These are phyloP conservation scores for Tetrapisispora arboricola DNA, from an alignment of 805 yeast genomes.

Conservation along the genomic window DNA sequence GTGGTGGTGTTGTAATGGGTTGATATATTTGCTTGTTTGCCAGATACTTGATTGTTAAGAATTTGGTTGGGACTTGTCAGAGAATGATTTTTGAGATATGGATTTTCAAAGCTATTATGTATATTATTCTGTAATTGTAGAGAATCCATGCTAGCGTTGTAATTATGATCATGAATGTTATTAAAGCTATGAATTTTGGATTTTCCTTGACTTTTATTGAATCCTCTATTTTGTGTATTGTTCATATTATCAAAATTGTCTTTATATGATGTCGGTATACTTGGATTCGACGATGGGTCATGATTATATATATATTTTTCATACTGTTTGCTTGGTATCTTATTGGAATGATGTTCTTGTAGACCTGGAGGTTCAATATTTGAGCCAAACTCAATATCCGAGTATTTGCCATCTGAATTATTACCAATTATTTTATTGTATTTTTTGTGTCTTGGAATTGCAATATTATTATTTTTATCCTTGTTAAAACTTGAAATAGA, in stretches of 20 bases:
- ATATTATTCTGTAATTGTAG: neutral
- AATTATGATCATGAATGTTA: neutral
- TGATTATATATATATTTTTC: slow-evolving; percentile 46
- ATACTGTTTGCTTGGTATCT: slow-evolving; percentile 51
- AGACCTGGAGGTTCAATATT: neutral
- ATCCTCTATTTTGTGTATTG: slow-evolving; percentile 58
- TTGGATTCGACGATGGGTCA: slow-evolving; percentile 55
- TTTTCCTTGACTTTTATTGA: slow-evolving; percentile 57
- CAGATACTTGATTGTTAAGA: too few relatives aligned
- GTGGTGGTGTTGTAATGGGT: too few relatives aligned
- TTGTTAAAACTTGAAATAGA: neutral
- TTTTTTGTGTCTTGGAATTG: neutral
- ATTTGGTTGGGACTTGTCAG: neutral
- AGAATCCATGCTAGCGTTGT: neutral
- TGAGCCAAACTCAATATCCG: neutral
- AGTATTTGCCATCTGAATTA: neutral
- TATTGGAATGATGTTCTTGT: slow-evolving; percentile 45
- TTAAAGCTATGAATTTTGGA: neutral
- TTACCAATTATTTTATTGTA: neutral
- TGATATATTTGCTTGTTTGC: too few relatives aligned
- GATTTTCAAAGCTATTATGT: neutral
- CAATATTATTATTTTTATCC: neutral
- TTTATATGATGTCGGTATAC: slow-evolving; percentile 53
- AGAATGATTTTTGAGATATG: neutral
- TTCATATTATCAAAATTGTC: slow-evolving; percentile 22